Conservation (phyloP, 2,329 filamentous ascomycete species). For the Acrocalymma vagum region DNA sequence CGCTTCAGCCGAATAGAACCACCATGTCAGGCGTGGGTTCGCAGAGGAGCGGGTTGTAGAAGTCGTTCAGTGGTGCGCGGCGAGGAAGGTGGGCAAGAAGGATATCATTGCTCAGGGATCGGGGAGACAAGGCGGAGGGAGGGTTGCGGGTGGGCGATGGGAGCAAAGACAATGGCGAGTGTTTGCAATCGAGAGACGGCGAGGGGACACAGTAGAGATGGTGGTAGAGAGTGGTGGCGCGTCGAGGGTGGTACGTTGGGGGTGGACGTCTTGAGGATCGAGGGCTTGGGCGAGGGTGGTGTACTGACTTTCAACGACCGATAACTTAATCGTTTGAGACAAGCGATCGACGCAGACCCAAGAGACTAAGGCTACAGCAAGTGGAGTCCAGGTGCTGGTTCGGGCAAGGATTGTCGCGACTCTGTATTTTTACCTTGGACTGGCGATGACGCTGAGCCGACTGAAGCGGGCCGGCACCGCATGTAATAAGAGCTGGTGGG, state of each 20-base stretch:
- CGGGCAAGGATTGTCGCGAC: too few species aligned
- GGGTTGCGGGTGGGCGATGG: background rate
- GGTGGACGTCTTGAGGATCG: background rate
- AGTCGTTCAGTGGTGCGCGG: constrained; percentile 21
- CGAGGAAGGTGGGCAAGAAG: constrained; percentile 20
- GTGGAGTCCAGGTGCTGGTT: too few species aligned
- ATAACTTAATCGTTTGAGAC: too few species aligned
- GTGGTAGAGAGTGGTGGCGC: constrained; percentile 1
- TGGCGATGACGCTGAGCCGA: too few species aligned
- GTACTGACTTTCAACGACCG: too few species aligned
- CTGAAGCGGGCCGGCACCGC: too few species aligned
- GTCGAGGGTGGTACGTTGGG: background rate
- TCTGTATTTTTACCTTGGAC: too few species aligned
- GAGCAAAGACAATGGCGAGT: constrained; percentile 4
- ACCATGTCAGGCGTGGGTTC: constrained; percentile 37
- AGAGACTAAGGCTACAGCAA: too few species aligned
- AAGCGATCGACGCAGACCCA: too few species aligned
- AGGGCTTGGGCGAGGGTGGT: constrained; percentile 2
- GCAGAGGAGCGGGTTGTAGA: constrained; percentile 8
- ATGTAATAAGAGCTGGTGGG: too few species aligned
- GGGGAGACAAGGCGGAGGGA: constrained; percentile 6
- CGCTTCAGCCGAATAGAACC: constrained; percentile 33
- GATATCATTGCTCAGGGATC: constrained; percentile 39
- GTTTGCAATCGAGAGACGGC: background rate
- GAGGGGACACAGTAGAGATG: constrained; percentile 5